phyloP scores from a whole-genome alignment of 208 protist genomes.

The Acanthamoeba divionensis region DNA sequence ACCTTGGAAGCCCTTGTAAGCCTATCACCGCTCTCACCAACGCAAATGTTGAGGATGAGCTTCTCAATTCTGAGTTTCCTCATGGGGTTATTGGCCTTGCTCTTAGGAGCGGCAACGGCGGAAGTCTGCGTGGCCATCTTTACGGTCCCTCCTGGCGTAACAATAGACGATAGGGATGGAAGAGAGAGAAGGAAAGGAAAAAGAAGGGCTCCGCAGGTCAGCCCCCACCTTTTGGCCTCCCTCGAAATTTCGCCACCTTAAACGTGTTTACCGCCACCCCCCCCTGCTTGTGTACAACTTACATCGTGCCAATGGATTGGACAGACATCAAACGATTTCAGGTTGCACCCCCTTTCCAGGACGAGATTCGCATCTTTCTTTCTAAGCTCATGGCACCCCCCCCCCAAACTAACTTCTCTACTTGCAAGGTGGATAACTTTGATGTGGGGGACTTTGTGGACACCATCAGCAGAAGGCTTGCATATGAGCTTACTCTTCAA shows the following conservation, averaged over 20 bases:
- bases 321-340: slow-evolving; percentile 9
- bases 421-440: neutral
- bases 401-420: neutral
- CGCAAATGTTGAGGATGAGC: slow-evolving; percentile 99
- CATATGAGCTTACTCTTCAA: neutral
- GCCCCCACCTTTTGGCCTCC: too few relatives aligned
- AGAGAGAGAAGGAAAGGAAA: too few relatives aligned
- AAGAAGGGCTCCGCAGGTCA: too few relatives aligned
- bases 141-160: too few relatives aligned
- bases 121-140: neutral
- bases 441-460: slow-evolving; percentile 35
- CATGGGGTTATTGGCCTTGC: slow-evolving; percentile 93
- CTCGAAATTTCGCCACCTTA: too few relatives aligned
- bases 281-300: too few relatives aligned
- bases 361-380: too few relatives aligned
- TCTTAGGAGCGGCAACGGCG: neutral
- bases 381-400: neutral
- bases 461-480: neutral
- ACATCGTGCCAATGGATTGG: too few relatives aligned
- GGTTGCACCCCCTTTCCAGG: neutral
- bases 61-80: slow-evolving; percentile 97
- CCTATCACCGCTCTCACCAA: slow-evolving; percentile 98
- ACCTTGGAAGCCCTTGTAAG: slow-evolving; percentile 98
- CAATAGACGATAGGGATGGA: too few relatives aligned
- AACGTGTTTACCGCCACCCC: too few relatives aligned